A percentile compares a stretch with the other conserved stretches of the same genome.
These are phyloP conservation scores for Andrographis paniculata DNA, from an alignment of 305 asterid genomes.

Conservation along the genomic window DNA sequence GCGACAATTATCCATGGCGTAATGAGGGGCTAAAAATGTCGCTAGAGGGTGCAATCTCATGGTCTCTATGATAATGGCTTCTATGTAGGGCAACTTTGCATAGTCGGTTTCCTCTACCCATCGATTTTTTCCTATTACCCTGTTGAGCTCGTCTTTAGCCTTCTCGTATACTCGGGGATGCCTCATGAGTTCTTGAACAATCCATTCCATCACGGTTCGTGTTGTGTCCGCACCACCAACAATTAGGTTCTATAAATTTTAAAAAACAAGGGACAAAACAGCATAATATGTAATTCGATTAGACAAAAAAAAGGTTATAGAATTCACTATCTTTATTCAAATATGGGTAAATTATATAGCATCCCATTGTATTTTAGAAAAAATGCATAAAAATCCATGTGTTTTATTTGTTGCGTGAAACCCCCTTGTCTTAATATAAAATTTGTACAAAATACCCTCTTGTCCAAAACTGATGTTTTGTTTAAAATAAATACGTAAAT, in stretches of 20 bases:
- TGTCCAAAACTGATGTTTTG: no score
- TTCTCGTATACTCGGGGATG: constrained; percentile 23
- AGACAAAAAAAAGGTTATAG: no score
- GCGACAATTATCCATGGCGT: constrained; percentile 25
- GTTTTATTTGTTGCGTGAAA: no score
- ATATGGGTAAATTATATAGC: no score
- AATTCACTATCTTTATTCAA: no score
- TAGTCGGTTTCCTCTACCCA: constrained; percentile 37
- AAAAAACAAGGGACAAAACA: no score
- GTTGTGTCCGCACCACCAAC: constrained; percentile 37
- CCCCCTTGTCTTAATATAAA: no score
- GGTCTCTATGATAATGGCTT: constrained; percentile 35
- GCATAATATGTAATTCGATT: no score
- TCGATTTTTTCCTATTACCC: constrained; percentile 26
- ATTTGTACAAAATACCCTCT: no score
- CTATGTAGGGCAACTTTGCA: constrained; percentile 28
- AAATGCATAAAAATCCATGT: no score
- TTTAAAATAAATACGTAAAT: no score
- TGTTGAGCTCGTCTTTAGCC: constrained; percentile 37
- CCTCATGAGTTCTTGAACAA: constrained; percentile 24
- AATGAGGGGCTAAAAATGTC: constrained; percentile 30
- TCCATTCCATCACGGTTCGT: constrained; percentile 37
- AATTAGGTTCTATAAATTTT: constrained; percentile 24
- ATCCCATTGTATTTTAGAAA: no score
- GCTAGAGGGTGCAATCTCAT: constrained; percentile 33